A percentile compares a stretch with the other conserved stretches of the same genome.
phyloP scores from a whole-genome alignment of 257 asterid species.

The Cynanchum wilfordii region DNA sequence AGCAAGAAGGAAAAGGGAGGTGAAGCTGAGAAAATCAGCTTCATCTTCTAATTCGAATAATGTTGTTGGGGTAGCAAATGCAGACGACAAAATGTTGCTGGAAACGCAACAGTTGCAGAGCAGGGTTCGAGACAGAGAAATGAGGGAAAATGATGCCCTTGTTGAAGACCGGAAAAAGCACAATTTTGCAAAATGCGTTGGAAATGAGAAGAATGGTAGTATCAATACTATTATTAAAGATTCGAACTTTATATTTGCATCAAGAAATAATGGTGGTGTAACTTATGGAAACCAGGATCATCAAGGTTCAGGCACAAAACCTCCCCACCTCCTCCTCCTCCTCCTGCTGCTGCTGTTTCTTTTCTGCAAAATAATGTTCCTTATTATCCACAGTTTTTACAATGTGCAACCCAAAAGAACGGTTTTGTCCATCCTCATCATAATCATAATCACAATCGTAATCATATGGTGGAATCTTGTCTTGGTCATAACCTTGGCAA shows the following conservation, averaged over 20 bases:
- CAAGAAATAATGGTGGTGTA: neutral
- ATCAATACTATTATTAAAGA: neutral
- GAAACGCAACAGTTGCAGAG: constrained; percentile 32
- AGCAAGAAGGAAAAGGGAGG: constrained; percentile 45
- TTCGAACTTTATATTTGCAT: constrained; percentile 18
- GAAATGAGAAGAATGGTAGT: neutral
- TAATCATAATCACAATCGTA: too few species aligned
- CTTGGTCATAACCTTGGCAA: constrained; percentile 3
- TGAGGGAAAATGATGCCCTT: constrained; percentile 28
- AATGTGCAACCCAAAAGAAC: neutral
- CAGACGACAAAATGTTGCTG: constrained; percentile 24
- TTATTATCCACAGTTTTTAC: neutral
- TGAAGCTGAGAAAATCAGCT: constrained; percentile 28
- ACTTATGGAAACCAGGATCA: constrained; percentile 6
- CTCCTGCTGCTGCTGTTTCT: neutral
- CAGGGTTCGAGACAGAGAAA: constrained; percentile 37
- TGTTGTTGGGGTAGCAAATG: neutral
- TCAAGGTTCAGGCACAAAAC: constrained; percentile 1
- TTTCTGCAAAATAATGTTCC: constrained; percentile 9
- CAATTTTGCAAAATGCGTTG: neutral
- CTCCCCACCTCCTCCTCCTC: too few species aligned
- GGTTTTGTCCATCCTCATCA: neutral
- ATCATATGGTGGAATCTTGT: neutral
- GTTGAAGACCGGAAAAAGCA: constrained; percentile 20
- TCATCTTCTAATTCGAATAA: neutral